A percentile compares a stretch with the other conserved stretches of the same genome.
Conservation (phyloP, 345 rosid species). For the Populus euphratica region DNA sequence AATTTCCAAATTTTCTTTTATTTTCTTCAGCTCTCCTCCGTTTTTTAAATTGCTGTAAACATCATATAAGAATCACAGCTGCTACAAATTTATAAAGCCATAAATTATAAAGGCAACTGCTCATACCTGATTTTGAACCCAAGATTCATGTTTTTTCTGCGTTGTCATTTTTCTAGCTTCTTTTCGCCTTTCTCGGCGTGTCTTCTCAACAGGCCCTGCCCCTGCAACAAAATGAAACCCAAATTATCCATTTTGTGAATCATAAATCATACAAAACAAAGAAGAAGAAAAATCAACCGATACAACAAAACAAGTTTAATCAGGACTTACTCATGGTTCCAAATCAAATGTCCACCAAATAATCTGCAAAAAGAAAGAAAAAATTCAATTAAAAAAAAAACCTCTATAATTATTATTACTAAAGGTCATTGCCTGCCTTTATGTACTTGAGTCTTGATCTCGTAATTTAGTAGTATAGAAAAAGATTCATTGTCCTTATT, state of each 20-base stretch:
- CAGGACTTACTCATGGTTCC: slow-evolving; percentile 3
- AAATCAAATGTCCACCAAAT: not conserved
- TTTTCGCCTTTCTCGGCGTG: slow-evolving; percentile 62
- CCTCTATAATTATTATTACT: no score
- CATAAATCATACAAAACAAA: not conserved
- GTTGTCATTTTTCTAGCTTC: slow-evolving; percentile 52
- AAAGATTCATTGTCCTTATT: no score
- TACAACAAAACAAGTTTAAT: not conserved
- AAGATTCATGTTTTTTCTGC: slow-evolving; percentile 46
- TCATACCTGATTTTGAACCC: slow-evolving; percentile 61
- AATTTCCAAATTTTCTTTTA: not conserved
- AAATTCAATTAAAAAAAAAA: no score
- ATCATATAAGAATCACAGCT: slow-evolving; percentile 6
- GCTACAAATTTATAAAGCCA: not conserved
- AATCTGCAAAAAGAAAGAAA: not conserved
- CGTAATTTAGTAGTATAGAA: no score
- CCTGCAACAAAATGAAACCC: not conserved
- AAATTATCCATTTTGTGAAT: not conserved
- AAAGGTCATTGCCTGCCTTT: no score
- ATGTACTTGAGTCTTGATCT: no score
- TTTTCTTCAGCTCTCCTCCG: slow-evolving; percentile 21
- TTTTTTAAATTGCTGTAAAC: slow-evolving; percentile 43
- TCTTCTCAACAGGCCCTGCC: slow-evolving; percentile 20
- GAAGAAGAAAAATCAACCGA: not conserved
- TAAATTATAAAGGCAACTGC: not conserved